A percentile compares a stretch with the other conserved stretches of the same genome.
These are phyloP conservation scores for Cladophialophora immunda DNA, from an alignment of 2,329 filamentous ascomycete genomes.

Conservation along the genomic window DNA sequence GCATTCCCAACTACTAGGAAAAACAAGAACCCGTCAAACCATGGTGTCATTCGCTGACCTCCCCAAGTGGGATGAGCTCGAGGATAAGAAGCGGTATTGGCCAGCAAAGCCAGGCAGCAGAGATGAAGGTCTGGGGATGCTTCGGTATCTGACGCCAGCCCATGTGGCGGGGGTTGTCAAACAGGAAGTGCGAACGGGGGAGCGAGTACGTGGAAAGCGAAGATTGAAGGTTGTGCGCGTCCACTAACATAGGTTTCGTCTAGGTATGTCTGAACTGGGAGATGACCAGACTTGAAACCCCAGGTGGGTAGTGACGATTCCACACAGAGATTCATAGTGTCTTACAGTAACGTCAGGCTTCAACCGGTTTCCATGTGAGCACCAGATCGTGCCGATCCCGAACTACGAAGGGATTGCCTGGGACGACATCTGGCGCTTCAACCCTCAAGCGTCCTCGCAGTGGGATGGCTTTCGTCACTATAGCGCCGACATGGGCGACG, in stretches of 20 bases:
- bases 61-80: constrained; percentile 55
- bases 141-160: neutral
- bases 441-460: constrained; percentile 20
- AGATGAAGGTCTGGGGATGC: constrained; percentile 13
- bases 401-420: constrained; percentile 14
- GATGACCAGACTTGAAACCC: neutral
- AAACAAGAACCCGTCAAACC: too few species aligned
- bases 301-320: too few species aligned
- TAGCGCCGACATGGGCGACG: constrained; percentile 40
- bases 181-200: constrained; percentile 7
- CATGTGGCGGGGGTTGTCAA: constrained; percentile 13
- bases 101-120: constrained; percentile 11
- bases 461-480: constrained; percentile 29
- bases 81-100: constrained; percentile 24
- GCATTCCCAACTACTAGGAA: too few species aligned
- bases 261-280: constrained; percentile 6
- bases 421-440: constrained; percentile 51
- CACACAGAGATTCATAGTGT: too few species aligned
- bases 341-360: too few species aligned
- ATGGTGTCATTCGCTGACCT: too few species aligned
- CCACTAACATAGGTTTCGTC: too few species aligned
- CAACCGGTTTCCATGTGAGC: too few species aligned
- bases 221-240: too few species aligned
- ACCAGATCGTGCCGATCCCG: neutral
- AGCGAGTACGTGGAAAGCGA: too few species aligned